Evolutionary conservation across 305 asterid species (phyloP), one percentile per base, ranked within the genome.

Genomic region (Striga hermonthica): DNA sequence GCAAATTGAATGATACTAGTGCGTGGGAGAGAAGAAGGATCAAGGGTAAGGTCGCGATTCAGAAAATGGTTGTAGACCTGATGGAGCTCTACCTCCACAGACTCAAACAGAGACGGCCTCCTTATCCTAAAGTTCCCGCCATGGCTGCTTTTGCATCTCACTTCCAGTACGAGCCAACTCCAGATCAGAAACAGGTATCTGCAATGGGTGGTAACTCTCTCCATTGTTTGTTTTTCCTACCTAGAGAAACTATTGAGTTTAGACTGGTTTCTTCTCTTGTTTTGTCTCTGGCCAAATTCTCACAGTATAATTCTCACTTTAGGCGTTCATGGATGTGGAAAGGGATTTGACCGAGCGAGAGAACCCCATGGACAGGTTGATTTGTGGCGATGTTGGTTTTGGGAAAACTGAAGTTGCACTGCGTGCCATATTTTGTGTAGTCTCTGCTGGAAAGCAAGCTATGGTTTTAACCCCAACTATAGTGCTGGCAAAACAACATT

Each of bases 391-490:
- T 80, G 98, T 90, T 58, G 98, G 98, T 70, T 90, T 92, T 72
- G 98, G 98, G 70, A 92, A 92, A 81, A 92, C 97, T 56, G 98
- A 92, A 84, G 98, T 92, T 74, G 97, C 98, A 58, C 65, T 89
- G 43, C 98, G 96, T 75, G 98, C 97, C 75, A 86, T 92, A 83
- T 86, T 77, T 83, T 87, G 93, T 77, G 98, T 90, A 75, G 86
- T 92, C 68, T 80, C 95, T 59, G 78, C 96, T 71, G 90, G 95
- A 55, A 90, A 84, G 85, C 98, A 92, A 69, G 91, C 96, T 60
- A 90, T 92, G 98, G 83, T 92, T 70, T 85, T 92, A 75, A 93
- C 97, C 37, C 98, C 97, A 3, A 92, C 98, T 34, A 90, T 87
- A 55, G 97, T 92, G 64, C 82, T 92, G 73, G 98, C 98, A 66